Evolutionary conservation across 306 rosid species (phyloP), one percentile per base, ranked within the genome.

Genomic region (Canavalia gladiata): DNA sequence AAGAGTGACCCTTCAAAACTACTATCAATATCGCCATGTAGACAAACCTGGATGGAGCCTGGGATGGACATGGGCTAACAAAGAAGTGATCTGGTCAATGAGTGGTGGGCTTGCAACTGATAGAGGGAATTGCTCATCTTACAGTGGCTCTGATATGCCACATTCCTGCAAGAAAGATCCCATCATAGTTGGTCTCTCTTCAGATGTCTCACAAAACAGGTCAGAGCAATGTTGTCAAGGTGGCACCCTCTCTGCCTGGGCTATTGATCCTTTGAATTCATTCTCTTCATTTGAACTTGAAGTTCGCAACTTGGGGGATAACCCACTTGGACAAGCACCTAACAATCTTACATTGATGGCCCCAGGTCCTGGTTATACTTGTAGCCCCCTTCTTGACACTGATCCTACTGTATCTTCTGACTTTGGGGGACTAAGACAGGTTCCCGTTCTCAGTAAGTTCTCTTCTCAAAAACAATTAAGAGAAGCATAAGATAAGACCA

Each of bases 331-430:
- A 60, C 46, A 66, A 71, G 65, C 87, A 6, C 98, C 97, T 35
- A 71, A 62, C 6, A 87, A 88, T 76, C 84, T 94, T 65, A 89
- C 89, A 67, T 78, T 94, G 58, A 78, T 76, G 87, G 94, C 91
- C 57, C 94, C 98, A 5, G 93, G 96, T 84, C 94, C 81, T 77
- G 96, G 98, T 65, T 92, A 94, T 85, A 88, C 92, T 82, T 92
- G 97, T 80, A 75, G 92, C 74, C 90, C 90, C 2, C 76, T 91
- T 79, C 10, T 78, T 64, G 89, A 87, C 11, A 84, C 85, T 35
- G 74, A 85, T 62, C 96, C 94, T 64, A 84, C 96, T 0, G 82
- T 92, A 50, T 72, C 91, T 82, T 78, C 58, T 42, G 87, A 79
- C 71, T 73, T 78, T 60, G 94, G 90, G 46, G 97, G 94, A 46